Evolutionary conservation across 768 basidiomycete genomes (phyloP).

Genomic region (Russula virescens): DNA sequence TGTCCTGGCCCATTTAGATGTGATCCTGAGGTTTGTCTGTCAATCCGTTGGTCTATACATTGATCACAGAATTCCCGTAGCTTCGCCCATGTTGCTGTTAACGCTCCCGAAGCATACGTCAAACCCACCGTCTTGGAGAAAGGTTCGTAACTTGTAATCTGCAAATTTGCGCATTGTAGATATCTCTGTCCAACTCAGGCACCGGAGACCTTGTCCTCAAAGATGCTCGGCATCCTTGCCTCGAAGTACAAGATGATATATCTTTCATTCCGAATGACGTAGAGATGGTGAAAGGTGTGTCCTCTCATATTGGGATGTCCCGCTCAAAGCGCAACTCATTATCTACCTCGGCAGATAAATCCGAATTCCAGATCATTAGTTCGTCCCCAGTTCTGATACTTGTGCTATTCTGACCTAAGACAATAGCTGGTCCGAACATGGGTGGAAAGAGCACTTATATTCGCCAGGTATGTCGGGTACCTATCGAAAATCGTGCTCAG

Average conservation of each 20-base stretch:
- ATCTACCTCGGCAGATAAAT: conserved; percentile 45
- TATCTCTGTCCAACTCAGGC: conserved; percentile 39
- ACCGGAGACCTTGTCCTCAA: conserved; percentile 72
- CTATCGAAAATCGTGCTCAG: background rate
- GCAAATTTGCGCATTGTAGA: background rate
- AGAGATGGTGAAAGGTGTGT: conserved; percentile 80
- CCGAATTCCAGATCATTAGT: conserved; percentile 96
- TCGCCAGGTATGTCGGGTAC: conserved; percentile 53
- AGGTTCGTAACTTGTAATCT: conserved; percentile 40
- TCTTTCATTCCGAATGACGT: conserved; percentile 95
- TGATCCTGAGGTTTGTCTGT: conserved; percentile 67
- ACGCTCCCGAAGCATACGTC: conserved; percentile 82
- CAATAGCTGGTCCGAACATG: conserved; percentile 91
- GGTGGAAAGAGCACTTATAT: conserved; percentile 98
- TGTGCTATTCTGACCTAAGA: background rate
- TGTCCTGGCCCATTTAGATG: conserved; percentile 85
- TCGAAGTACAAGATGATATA: conserved; percentile 94
- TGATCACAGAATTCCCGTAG: conserved; percentile 35
- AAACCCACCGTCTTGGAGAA: conserved; percentile 77
- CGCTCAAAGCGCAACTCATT: background rate
- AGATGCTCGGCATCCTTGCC: conserved; percentile 91
- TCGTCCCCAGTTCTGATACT: conserved; percentile 25
- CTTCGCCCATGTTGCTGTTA: conserved; percentile 86
- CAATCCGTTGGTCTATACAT: background rate
- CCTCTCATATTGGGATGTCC: background rate